Percentiles rank a stretch among this genome's conserved stretches.
phyloP scores from a whole-genome alignment of 2,329 filamentous ascomycete species.

The Fusarium compactum region DNA sequence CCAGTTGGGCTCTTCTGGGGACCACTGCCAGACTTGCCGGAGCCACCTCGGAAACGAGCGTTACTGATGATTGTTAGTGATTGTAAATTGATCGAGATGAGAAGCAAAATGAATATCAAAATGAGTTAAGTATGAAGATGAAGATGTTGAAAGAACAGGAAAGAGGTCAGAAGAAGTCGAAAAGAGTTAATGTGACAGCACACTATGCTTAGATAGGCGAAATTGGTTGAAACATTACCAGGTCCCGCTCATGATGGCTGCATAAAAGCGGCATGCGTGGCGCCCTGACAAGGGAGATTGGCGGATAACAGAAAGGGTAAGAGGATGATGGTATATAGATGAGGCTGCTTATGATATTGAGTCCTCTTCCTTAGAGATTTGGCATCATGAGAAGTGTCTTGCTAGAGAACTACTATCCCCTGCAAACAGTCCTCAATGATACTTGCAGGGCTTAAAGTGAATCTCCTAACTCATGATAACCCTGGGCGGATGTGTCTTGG shows the following conservation, averaged over 20 bases:
- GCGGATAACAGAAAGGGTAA: background rate
- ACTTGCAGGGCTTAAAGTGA: constrained; percentile 11
- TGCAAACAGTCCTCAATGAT: background rate
- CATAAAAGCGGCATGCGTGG: constrained; percentile 34
- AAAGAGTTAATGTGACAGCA: constrained; percentile 33
- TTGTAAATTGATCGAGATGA: constrained; percentile 1
- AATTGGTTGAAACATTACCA: constrained; percentile 39
- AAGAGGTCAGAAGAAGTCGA: constrained; percentile 5
- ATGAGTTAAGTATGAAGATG: background rate
- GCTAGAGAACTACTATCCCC: background rate
- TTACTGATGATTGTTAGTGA: constrained; percentile 58
- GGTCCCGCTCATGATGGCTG: constrained; percentile 23
- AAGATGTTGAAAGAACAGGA: constrained; percentile 20
- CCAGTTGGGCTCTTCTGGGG: constrained; percentile 66
- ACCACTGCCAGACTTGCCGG: constrained; percentile 62
- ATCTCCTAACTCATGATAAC: constrained; percentile 8
- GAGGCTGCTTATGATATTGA: constrained; percentile 12
- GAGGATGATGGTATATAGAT: constrained; percentile 19
- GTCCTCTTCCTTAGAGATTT: background rate
- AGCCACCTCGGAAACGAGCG: constrained; percentile 69
- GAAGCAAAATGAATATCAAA: background rate
- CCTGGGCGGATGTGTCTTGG: constrained; percentile 37
- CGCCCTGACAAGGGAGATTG: constrained; percentile 23
- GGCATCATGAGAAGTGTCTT: background rate
- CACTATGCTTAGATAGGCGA: constrained; percentile 39